Percentiles rank a stretch among this genome's conserved stretches.
Evolutionary conservation across 1,284 basidiomycete species (phyloP).

Genomic region (Pyrrhoderma noxium): DNA sequence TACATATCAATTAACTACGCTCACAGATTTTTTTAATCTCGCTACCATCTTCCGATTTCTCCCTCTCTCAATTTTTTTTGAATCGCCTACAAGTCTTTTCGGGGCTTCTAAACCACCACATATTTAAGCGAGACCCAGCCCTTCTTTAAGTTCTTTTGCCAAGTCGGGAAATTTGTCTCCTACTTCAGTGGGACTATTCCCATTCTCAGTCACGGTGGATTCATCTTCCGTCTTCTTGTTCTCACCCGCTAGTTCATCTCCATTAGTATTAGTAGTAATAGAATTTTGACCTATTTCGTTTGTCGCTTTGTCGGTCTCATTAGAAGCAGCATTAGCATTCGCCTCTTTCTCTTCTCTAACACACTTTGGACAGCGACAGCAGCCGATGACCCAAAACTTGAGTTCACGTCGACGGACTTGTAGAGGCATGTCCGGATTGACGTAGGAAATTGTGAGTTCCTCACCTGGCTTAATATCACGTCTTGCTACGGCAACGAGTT

Average conservation of each 20-base stretch:
- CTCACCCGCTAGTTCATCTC: no score
- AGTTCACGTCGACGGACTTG: constrained; percentile 51
- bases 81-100: no score
- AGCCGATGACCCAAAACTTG: constrained; percentile 69
- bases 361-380: constrained; percentile 63
- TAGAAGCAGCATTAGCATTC: constrained; percentile 25
- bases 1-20: no score
- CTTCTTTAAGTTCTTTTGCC: constrained; percentile 9
- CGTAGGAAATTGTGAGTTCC: constrained; percentile 75
- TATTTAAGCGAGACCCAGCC: constrained; percentile 7
- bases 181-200: no score
- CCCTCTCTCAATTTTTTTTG: no score
- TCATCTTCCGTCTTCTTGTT: no score
- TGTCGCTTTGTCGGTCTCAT: constrained; percentile 18
- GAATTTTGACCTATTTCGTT: background rate
- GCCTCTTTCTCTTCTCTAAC: constrained; percentile 33
- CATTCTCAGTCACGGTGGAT: no score
- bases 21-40: no score
- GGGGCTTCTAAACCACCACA: no score
- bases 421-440: constrained; percentile 55
- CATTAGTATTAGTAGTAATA: no score
- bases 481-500: constrained; percentile 66
- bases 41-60: no score
- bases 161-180: constrained; percentile 1
- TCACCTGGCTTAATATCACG: constrained; percentile 60